Base-by-base conservation (phyloP, 1,284 basidiomycete species). In the Rhodotorula sp. region DNA sequence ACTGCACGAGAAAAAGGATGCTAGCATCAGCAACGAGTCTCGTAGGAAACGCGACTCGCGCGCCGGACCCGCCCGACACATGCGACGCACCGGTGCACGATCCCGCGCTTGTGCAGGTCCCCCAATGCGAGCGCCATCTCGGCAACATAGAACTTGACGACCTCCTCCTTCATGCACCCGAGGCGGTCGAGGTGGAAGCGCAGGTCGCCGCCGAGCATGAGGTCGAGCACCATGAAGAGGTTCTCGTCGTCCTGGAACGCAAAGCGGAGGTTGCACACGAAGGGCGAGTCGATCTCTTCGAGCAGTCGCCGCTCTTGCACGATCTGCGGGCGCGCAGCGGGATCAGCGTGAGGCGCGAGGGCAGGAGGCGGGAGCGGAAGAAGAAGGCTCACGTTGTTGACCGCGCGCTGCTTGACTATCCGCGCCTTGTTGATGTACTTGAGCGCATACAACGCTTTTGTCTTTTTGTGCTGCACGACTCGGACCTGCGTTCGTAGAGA, bases 181-280 rank as follows among this genome's bases (percentile, higher is more conserved):
- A 86, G 87, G 48, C 93, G 87, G 79, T 97, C 93, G 55, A 97
- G 84, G 81, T 98, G 94, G 80, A 97, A 97, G 76, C 95, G 86
- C 77, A 98, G 82, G 82, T 97, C 94, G 14, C 95, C 95, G 41
- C 95, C 95, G 2, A 97, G 84, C 95, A 98, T 97, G 61, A 97
- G 86, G 81, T 98, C 95, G 68, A 97, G 84, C 14, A 97, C 94
- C 83, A 97, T 97, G 86, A 97, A 98, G 80, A 95, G 93, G 81
- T 97, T 97, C 79, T 94, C 91, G 79, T 98, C 95, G 80, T 98
- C 95, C 82, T 98, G 95, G 81, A 98, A 98, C 4, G 95, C 95
- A 81, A 97, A 97, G 56, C 94, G 90, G 78, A 98, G 80, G 81
- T 97, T 97, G 77, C 95, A 93, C 58, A 97, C 86, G 80, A 96